Base-by-base conservation (phyloP, 1,284 basidiomycete genomes). In the Cryptococcus floricola region DNA sequence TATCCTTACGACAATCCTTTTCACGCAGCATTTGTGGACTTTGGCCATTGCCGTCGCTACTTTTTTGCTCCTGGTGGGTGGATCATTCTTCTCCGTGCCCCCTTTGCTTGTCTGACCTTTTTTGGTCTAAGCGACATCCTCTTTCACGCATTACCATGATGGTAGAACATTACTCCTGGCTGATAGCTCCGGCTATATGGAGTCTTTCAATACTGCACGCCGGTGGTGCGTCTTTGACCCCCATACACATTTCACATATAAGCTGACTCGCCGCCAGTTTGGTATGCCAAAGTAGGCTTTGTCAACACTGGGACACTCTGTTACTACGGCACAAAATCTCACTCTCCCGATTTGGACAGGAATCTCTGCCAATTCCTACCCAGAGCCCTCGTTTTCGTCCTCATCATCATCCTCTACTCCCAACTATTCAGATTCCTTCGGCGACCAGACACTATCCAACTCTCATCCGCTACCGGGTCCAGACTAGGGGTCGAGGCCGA, bases 1-100 rank as follows among this genome's bases (percentile, higher is more conserved):
- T 54, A 10, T 74, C 31, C 54, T 73, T 44, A 72, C 69, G 12
- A 34, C 59, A 0, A 57, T 70, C 9, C 54, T 76, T 1, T 74
- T 74, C 54, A 66, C 67, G 4, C 74, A 76, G 55, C 70, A 75
- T 57, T 51, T 74, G 3, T 75, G 71, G 70, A 73, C 72, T 16
- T 43, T 73, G 34, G 44, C 50, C 16, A 71, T 75, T n/a, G 73
- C 70, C 14, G 45, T 72, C 18, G 66, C 71, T 2, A 76, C 74
- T 2, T 73, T 65, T 48, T 58, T 68, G 19, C 63, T 76, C 14
- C 57, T 76, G 3, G 74, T 74, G 47, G 48, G 69, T 67, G 5
- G 14, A 5, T 25, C 23, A 31, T 39, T 10, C 16, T 7, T 43
- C 31, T 34, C 52, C 5, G 47, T 50, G 6, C 38, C 4, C 1